These are phyloP conservation scores for Nidularia sp. DNA, from an alignment of 768 basidiomycete genomes.

Conservation along the genomic window DNA sequence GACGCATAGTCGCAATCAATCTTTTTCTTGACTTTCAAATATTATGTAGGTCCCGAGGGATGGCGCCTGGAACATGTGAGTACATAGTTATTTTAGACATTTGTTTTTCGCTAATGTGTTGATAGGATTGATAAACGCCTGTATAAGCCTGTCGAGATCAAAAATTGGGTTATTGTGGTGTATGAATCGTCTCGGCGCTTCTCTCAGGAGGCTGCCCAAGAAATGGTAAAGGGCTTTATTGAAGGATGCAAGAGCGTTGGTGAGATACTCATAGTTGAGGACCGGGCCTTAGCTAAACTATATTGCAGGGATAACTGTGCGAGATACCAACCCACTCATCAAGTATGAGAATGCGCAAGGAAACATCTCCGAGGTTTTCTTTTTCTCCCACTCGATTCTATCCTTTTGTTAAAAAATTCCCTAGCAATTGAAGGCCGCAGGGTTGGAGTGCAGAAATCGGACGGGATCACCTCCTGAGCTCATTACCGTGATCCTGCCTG, in stretches of 20 bases:
- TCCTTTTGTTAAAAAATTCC: too few relatives aligned
- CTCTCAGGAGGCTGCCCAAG: slow-evolving; percentile 28
- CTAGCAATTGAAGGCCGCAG: slow-evolving; percentile 48
- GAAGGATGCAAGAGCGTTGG: slow-evolving; percentile 50
- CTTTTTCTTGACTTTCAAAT: neutral
- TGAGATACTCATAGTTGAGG: slow-evolving; percentile 31
- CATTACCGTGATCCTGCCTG: slow-evolving; percentile 67
- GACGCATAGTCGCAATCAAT: too few relatives aligned
- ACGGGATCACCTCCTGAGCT: slow-evolving; percentile 43
- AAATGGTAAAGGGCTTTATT: slow-evolving; percentile 52
- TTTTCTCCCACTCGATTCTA: too few relatives aligned
- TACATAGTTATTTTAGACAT: slow-evolving; percentile 3
- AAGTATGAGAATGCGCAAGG: slow-evolving; percentile 59
- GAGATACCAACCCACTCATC: slow-evolving; percentile 38
- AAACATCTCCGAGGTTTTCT: slow-evolving; percentile 31
- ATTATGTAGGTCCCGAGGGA: slow-evolving; percentile 36
- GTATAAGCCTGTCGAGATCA: slow-evolving; percentile 46
- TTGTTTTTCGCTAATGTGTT: slow-evolving; percentile 31
- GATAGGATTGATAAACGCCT: slow-evolving; percentile 68
- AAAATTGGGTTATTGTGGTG: slow-evolving; percentile 59
- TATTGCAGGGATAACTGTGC: slow-evolving; percentile 52
- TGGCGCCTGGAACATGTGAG: slow-evolving; percentile 79
- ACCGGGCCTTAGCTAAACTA: slow-evolving; percentile 39
- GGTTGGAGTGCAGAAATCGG: slow-evolving; percentile 35
- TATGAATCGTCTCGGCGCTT: slow-evolving; percentile 60